Conservation (phyloP, 371 early-diverging fungal species). For the Mucor plumbeus region DNA sequence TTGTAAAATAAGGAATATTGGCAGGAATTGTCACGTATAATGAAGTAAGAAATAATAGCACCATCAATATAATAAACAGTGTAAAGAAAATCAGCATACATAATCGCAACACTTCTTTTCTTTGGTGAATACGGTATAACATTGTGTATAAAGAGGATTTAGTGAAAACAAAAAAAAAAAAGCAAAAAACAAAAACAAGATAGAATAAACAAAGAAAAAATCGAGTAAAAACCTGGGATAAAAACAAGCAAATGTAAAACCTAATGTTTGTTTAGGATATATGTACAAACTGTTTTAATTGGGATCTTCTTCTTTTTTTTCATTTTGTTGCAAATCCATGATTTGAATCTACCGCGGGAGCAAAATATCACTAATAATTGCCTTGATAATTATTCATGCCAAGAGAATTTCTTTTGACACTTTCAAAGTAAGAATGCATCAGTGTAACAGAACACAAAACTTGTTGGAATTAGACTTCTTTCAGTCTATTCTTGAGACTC, state of each 20-base stretch:
- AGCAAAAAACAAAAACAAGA: too few species aligned
- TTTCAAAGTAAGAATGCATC: background rate
- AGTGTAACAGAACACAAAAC: background rate
- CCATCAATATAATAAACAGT: background rate
- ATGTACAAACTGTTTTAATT: too few species aligned
- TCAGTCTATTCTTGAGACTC: background rate
- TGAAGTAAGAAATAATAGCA: slow-evolving; percentile 4
- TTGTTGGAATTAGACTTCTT: background rate
- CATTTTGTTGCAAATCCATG: background rate
- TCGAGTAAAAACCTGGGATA: too few species aligned
- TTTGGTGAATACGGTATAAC: background rate
- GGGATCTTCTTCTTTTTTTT: background rate
- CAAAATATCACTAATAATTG: background rate
- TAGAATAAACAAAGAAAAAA: too few species aligned
- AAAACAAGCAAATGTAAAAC: background rate
- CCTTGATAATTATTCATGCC: background rate
- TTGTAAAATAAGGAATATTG: slow-evolving; percentile 2
- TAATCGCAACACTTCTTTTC: background rate
- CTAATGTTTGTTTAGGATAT: background rate
- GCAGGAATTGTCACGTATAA: slow-evolving; percentile 17
- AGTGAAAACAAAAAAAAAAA: too few species aligned
- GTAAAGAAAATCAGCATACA: background rate
- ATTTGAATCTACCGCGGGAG: background rate
- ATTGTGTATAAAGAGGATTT: too few species aligned
- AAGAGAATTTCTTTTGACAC: slow-evolving; percentile 1